Evolutionary conservation across 805 yeast species (phyloP), one percentile per base, ranked within the genome.

Genomic region (Pichia membranifaciens): DNA sequence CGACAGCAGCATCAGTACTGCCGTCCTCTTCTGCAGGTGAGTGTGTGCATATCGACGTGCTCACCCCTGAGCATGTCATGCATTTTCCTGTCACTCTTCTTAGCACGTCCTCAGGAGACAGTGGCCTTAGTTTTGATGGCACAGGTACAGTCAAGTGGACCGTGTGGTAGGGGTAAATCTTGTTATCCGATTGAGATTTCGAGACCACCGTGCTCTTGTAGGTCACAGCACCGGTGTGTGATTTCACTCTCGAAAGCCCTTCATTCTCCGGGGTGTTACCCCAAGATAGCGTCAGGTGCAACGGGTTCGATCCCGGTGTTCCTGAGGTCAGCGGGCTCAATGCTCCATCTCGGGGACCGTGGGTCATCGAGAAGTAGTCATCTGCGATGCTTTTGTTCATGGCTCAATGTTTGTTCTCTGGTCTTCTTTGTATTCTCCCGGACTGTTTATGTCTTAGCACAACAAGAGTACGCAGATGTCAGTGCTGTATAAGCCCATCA

Each of bases 171-270:
- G 50, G 41, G 35, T 48, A 43, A 12, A 48, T 34, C 22, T 38
- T 43, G 2, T 18, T 39, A 40, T 48, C 50, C 12, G 47, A 33
- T 29, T 39, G 44, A 4, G 32, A 9, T 20, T 33, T 43, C 15
- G 32, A 10, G 12, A 38, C 36, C 2, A 5, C 54, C 50, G 21
- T 54, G 55, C n/a, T 40, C 25, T n/a, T 41, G 29, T 5, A 33
- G 21, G 7, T 6, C 38, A 20, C 38, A 21, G 51, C 43, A 0
- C 61, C 61, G 3, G 60, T 54, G 41, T 61, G 64, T 4, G 66
- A 55, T 45, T 57, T 52, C 3, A 59, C 51, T 39, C 51, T 55
- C 34, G 56, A 45, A 42, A 60, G 38, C 2, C 43, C 38, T 28
- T 50, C 48, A 20, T 51, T 18, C 4, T 55, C 54, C 21, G 56